Base-by-base conservation (phyloP, 2,329 filamentous ascomycete species). In the Exophiala xenobiotica region DNA sequence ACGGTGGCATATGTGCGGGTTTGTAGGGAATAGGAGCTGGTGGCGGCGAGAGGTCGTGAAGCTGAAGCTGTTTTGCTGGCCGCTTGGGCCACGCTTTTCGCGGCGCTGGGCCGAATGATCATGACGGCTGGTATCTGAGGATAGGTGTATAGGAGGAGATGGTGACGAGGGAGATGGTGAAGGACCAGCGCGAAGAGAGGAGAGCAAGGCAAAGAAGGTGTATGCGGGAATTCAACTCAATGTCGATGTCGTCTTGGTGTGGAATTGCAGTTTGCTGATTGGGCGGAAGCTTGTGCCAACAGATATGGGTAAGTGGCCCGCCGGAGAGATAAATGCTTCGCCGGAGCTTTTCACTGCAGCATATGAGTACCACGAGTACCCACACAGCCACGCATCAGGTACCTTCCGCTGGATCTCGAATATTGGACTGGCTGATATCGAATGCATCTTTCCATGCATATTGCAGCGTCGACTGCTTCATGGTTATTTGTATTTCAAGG, bases 1-100 rank as follows among this genome's bases (percentile, higher is more conserved):
- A 90, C 87, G 56, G 88, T 90, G 66, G 88, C 88, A 74, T 96
- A 87, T 63, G 80, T 80, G 70, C 92, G 85, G 67, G 72, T 73
- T 69, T 83, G 81, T 61, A 60, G 69, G 31, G 60, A 46, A n/a
- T 54, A 50, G 41, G 59, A 51, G 58, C 61, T 48, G 47, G 58
- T 57, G 54, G 63, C 54, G 54, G 58, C 42, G 43, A 59, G 27
- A 29, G 57, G 72, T 73, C 73, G 78, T 78, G 61, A 78, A 69
- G 39, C 76, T 72, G 48, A 74, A 77, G 60, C 75, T 52, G 55
- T 51, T 51, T 57, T 59, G 55, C 56, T 50, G 35, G 59, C 57
- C 43, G 61, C 61, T 40, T 57, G 58, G 40, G 57, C 56, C 49
- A 70, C 66, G 57, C 62, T 58, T 49, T 57, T 56, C 7, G 63